Evolutionary conservation across 371 early-diverging fungal species (phyloP), one percentile per base, ranked within the genome.

Genomic region (Modicella reniformis): DNA sequence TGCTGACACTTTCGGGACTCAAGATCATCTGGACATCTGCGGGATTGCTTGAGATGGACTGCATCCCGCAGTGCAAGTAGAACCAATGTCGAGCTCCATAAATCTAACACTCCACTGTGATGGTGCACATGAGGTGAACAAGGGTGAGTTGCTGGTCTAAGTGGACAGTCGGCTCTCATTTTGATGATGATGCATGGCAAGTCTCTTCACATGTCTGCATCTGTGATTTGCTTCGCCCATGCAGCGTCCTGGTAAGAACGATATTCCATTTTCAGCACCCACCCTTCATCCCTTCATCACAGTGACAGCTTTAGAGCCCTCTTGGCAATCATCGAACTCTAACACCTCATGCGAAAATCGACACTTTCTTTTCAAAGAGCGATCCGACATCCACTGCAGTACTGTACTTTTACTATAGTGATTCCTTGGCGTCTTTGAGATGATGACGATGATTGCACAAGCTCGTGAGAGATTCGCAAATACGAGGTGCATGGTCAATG

Each of bases 1-100:
- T 71, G 72, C 65, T 60, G 3, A 60, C 65, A 0, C n/a, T 71
- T 30, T 56, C 72, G 29, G 59, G 65, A 6, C 8, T 72, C 17
- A 62, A 44, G 47, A 56, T 30, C 0, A 60, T 71, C n/a, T 65
- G 65, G 72, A 65, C 61, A 4, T 10, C 53, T 1, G 47, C 44
- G 15, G 65, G 29, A 8, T n/a, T 71, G 33, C 65, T 55, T 23
- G 65, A 54, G n/a, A 25, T 65, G n/a, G 65, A 65, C 21, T 49
- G 60, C 2, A 10, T 60, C 25, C 48, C 60, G 0, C 40, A 55
- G 23, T 71, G 65, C 49, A 71, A 61, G 28, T 56, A 60, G 15
- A 44, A 60, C 6, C 49, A 60, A 29, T 28, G 34, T 7, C 54
- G 51, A 5, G 55, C 61, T 33, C 59, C 59, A 26, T 55, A 53